Evolutionary conservation across 495 filamentous ascomycete species (phyloP), one percentile per base, ranked within the genome.

Genomic region (Evansstolkia leycettana): DNA sequence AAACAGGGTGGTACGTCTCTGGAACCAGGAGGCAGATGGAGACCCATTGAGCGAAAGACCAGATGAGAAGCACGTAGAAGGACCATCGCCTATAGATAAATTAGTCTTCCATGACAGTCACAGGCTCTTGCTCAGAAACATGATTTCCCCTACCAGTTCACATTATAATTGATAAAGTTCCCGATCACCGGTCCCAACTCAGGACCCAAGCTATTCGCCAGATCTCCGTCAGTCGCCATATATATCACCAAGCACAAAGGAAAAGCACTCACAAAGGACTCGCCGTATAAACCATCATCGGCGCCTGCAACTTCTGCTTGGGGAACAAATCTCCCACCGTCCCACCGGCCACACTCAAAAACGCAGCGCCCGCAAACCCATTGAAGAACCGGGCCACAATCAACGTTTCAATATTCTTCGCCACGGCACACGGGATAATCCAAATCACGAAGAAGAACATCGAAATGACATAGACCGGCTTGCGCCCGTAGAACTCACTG

Each of bases 321-420:
- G 63, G 61, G 54, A 95, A 96, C 57, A 95, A 58, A 52, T 98
- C 88, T 8, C 85, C 87, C 3, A 94, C 82, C 1, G 86, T 94
- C 1, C 87, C 89, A 18, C 90, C 89, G 2, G 87, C 82, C 2
- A 96, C 89, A 36, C 75, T 80, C 31, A 98, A 58, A 54, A 98
- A 96, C 2, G 89, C 87, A 40, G 75, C 81, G 5, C 90, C 89
- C 0, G 84, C 71, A 9, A 95, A 54, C 0, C 90, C 90, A 46
- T 81, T 77, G 43, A 98, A 70, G 50, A 96, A 95, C 3, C 90
- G 76, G 14, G 72, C 70, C 7, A 92, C 55, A 24, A 95, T 60
- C 73, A 95, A 78, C 7, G 89, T 93, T 43, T 74, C 51, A 15
- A 88, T 80, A 46, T 94, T 94, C 15, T 69, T 58, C 7, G 90